Conservation (phyloP, 345 rosid species). For the Lepidium africanum region DNA sequence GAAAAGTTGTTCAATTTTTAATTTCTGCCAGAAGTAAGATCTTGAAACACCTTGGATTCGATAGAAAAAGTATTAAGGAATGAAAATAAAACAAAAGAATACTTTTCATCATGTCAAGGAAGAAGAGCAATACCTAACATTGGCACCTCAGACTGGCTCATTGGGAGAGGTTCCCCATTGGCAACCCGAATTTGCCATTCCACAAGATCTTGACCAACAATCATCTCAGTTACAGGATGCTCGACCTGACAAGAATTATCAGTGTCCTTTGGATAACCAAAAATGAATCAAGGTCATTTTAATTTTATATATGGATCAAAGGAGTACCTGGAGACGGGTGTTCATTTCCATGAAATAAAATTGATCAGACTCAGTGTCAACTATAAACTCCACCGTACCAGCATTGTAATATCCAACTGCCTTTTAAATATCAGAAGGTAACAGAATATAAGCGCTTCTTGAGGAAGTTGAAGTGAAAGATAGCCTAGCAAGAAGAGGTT, state of each 20-base stretch:
- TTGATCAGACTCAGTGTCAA: slow-evolving; percentile 64
- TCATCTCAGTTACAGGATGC: slow-evolving; percentile 99
- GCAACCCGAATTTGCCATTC: slow-evolving; percentile 96
- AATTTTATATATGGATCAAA: neutral
- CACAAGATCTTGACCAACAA: slow-evolving; percentile 91
- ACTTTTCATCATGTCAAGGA: neutral
- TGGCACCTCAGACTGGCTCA: slow-evolving; percentile 67
- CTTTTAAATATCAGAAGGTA: slow-evolving; percentile 41
- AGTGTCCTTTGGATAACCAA: neutral
- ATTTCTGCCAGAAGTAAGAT: neutral
- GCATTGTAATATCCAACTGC: slow-evolving; percentile 95
- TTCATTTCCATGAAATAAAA: slow-evolving; percentile 98
- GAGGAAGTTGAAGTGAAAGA: slow-evolving; percentile 22
- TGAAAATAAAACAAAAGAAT: neutral
- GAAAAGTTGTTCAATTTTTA: neutral
- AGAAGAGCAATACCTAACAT: slow-evolving; percentile 45
- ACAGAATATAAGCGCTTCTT: slow-evolving; percentile 30
- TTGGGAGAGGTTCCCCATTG: slow-evolving; percentile 81
- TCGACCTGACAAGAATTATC: slow-evolving; percentile 59
- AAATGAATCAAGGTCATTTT: neutral
- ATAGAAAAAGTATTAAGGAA: neutral
- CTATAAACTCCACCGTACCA: slow-evolving; percentile 95
- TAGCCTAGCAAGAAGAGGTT: slow-evolving; percentile 20
- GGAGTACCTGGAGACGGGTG: slow-evolving; percentile 83
- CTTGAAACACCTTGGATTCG: neutral